Percentiles rank a stretch among this genome's conserved stretches.
phyloP scores from a whole-genome alignment of 1,284 basidiomycete genomes.

The Ustilago hordei region DNA sequence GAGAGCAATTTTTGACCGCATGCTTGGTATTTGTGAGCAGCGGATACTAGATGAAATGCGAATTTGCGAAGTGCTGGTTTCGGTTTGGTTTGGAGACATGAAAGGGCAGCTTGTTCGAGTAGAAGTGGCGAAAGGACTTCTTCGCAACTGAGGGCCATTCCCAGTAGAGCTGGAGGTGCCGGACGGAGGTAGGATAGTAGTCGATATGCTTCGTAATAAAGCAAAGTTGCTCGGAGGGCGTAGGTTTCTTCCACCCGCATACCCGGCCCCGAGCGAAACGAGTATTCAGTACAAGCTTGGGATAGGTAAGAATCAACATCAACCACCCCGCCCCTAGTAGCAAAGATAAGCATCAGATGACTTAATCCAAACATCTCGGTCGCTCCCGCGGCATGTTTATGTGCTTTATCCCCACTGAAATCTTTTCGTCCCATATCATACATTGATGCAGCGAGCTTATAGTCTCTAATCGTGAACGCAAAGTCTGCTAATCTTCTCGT shows the following conservation, averaged over 20 bases:
- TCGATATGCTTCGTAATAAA: slow-evolving; percentile 62
- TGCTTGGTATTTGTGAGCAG: slow-evolving; percentile 73
- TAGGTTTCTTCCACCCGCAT: slow-evolving; percentile 29
- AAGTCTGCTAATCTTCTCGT: slow-evolving; percentile 88
- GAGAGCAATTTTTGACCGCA: slow-evolving; percentile 71
- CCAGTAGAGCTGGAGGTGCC: slow-evolving; percentile 53
- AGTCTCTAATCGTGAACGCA: slow-evolving; percentile 90
- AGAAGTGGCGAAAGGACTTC: slow-evolving; percentile 73
- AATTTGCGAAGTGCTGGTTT: slow-evolving; percentile 70
- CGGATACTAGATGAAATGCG: slow-evolving; percentile 72
- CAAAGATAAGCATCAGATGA: slow-evolving; percentile 57
- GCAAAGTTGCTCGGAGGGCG: slow-evolving; percentile 57
- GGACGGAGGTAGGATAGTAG: slow-evolving; percentile 39
- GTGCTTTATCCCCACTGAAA: slow-evolving; percentile 63
- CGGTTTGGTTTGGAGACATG: slow-evolving; percentile 68
- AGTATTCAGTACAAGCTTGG: slow-evolving; percentile 47
- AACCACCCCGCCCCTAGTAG: slow-evolving; percentile 36
- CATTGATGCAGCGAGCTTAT: slow-evolving; percentile 82
- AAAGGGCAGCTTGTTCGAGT: slow-evolving; percentile 73
- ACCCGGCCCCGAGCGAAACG: slow-evolving; percentile 12
- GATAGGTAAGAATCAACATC: slow-evolving; percentile 59
- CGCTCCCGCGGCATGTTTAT: slow-evolving; percentile 57
- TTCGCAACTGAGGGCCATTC: slow-evolving; percentile 66
- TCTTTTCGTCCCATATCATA: slow-evolving; percentile 82
- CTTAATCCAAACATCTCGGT: slow-evolving; percentile 66